Conservation (phyloP, 2,329 filamentous ascomycete species). For the Aspergillus caelatus region DNA sequence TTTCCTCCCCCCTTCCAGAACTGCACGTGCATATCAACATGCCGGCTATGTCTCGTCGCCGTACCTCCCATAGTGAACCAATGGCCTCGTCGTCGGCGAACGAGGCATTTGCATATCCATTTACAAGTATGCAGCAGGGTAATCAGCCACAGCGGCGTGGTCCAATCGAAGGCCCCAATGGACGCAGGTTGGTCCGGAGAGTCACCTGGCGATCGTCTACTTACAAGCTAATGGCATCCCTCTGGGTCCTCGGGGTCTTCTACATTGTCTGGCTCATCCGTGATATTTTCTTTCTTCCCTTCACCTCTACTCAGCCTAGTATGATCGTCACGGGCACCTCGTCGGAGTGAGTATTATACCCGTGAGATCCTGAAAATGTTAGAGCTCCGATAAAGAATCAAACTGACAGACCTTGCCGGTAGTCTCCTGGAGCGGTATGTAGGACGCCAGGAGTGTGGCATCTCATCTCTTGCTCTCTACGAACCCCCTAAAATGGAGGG, state of each 20-base stretch:
- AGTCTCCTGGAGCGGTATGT: slow-evolving; percentile 41
- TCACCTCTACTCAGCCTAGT: slow-evolving; percentile 27
- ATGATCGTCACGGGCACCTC: slow-evolving; percentile 10
- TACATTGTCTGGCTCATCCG: slow-evolving; percentile 46
- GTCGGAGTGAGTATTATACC: slow-evolving; percentile 26
- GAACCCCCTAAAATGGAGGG: slow-evolving; percentile 25
- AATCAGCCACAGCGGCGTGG: slow-evolving; percentile 34
- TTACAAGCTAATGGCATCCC: slow-evolving; percentile 44
- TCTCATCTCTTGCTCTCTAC: slow-evolving; percentile 40
- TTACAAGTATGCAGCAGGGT: slow-evolving; percentile 28
- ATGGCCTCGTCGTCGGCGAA: slow-evolving; percentile 33
- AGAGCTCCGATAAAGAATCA: not conserved
- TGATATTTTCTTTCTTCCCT: slow-evolving; percentile 42
- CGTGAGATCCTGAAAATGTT: not conserved
- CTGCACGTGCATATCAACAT: slow-evolving; percentile 22
- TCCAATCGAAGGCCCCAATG: slow-evolving; percentile 45
- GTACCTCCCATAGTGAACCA: slow-evolving; percentile 40
- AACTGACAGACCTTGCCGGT: slow-evolving; percentile 20
- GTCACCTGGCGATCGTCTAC: slow-evolving; percentile 48
- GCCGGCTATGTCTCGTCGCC: slow-evolving; percentile 40
- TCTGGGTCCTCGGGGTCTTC: slow-evolving; percentile 44
- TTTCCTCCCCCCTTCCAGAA: slow-evolving; percentile 1
- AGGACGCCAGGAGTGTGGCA: slow-evolving; percentile 41
- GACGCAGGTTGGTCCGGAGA: slow-evolving; percentile 42
- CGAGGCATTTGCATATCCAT: slow-evolving; percentile 39